Evolutionary conservation across 2,329 filamentous ascomycete genomes (phyloP), one percentile per base, ranked within the genome.

Genomic region (Tympanopsis confertula): DNA sequence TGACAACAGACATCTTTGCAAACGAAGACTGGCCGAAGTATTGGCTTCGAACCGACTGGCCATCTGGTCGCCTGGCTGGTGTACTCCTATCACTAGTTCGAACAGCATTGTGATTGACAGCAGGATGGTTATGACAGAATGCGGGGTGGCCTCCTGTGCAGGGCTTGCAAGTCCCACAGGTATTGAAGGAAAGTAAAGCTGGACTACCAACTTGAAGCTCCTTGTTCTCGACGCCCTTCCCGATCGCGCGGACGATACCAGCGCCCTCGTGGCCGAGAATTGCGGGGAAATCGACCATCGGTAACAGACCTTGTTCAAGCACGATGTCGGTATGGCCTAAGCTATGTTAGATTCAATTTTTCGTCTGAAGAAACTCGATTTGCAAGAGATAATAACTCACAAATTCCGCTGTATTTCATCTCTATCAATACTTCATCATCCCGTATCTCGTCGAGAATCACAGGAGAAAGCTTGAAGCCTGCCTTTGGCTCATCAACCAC

Each of bases 211-310:
- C 1, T 7, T 20, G 14, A 1, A 52, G 35, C 1, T 29, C 35
- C 12, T 40, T 43, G 2, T 47, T 36, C 22, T 46, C 43, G 2
- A 42, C 38, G 4, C 12, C 28, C 3, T 36, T 41, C 3, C 48
- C 47, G 4, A 48, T 18, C 3, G 30, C 29, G 0, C 36, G 38
- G 10, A 43, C 41, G 45, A 79, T 70, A 57, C 76, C 76, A 43
- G 77, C 76, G 55, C 76, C 76, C 57, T 81, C 75, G 54, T 80
- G 75, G 38, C 76, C 75, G 30, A 79, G 67, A 43, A 80, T 66
- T 45, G 79, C 69, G 36, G 75, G 75, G 62, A 80, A 79, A 41
- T 45, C 19, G 4, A 42, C 42, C 3, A 42, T 15, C 3, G 41
- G 39, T 39, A 2, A 24, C 4, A 39, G 22, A 12, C 37, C 20